Conservation (phyloP, 2,329 filamentous ascomycete species). For the Alternaria angustiovoidea region DNA sequence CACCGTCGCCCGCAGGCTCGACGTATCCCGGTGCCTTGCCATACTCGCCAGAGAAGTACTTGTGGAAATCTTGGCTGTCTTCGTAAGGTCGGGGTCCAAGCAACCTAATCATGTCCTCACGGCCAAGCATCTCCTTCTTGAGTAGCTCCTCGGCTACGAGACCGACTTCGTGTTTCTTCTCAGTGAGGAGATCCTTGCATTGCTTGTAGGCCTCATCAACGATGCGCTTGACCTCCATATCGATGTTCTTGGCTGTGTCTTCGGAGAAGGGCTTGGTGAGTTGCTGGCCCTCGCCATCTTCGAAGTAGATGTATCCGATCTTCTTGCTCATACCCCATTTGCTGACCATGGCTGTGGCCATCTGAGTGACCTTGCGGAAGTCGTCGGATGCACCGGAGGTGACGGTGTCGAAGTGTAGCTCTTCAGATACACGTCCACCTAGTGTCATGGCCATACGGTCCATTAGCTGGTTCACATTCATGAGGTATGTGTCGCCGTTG, state of each 20-base stretch:
- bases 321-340: conserved; percentile 98
- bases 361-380: conserved; percentile 96
- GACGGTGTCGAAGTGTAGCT: conserved; percentile 95
- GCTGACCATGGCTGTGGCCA: conserved; percentile 99
- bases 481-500: conserved; percentile 87
- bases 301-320: conserved; percentile 91
- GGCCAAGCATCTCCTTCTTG: conserved; percentile 85
- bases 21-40: conserved; percentile 46
- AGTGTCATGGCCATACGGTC: conserved; percentile 99
- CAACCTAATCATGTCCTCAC: conserved; percentile 91
- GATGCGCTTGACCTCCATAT: conserved; percentile 88
- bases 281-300: conserved; percentile 79
- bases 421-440: conserved; percentile 92
- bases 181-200: conserved; percentile 81
- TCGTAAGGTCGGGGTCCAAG: conserved; percentile 85
- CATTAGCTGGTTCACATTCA: conserved; percentile 96
- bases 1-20: conserved; percentile 44
- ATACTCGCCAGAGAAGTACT: conserved; percentile 75
- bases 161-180: conserved; percentile 88
- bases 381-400: conserved; percentile 95
- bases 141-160: conserved; percentile 92
- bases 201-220: conserved; percentile 92
- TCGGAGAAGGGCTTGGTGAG: conserved; percentile 96
- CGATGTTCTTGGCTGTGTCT: conserved; percentile 89
- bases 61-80: conserved; percentile 87